Evolutionary conservation across 306 rosid species (phyloP).

Genomic region (Inga oerstediana): DNA sequence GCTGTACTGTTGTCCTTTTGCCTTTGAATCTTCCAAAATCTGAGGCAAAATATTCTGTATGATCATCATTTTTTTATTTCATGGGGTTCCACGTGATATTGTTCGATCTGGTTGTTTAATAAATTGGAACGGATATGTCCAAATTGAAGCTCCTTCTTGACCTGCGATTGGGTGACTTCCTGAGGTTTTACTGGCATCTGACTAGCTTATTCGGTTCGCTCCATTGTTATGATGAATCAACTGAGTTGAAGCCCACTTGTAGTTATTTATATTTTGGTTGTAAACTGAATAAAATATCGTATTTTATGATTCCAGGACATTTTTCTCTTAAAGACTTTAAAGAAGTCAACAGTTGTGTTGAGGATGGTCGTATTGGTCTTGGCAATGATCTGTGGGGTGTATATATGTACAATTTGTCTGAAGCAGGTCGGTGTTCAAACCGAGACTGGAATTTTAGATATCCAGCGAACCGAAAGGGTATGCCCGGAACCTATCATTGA

Average conservation of each 20-base stretch:
- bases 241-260: neutral
- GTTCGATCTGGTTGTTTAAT: slow-evolving; percentile 51
- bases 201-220: slow-evolving; percentile 18
- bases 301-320: slow-evolving; percentile 60
- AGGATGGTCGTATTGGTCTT: slow-evolving; percentile 74
- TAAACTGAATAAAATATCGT: slow-evolving; percentile 26
- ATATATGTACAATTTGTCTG: slow-evolving; percentile 83
- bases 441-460: slow-evolving; percentile 52
- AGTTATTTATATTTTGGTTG: neutral
- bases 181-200: slow-evolving; percentile 1
- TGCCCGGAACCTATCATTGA: slow-evolving; percentile 76
- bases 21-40: slow-evolving; percentile 27
- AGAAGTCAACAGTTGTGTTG: slow-evolving; percentile 77
- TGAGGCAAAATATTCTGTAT: slow-evolving; percentile 34
- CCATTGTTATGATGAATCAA: slow-evolving; percentile 34
- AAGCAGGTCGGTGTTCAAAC: slow-evolving; percentile 71
- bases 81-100: slow-evolving; percentile 52
- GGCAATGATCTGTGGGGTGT: slow-evolving; percentile 91
- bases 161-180: slow-evolving; percentile 32
- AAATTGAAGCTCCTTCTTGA: slow-evolving; percentile 30
- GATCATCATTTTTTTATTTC: slow-evolving; percentile 23
- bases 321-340: slow-evolving; percentile 59
- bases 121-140: slow-evolving; percentile 24
- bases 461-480: slow-evolving; percentile 56
- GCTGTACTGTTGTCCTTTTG: slow-evolving; percentile 27